phyloP scores from a whole-genome alignment of 2,329 filamentous ascomycete species.

The Scedosporium minutisporum region DNA sequence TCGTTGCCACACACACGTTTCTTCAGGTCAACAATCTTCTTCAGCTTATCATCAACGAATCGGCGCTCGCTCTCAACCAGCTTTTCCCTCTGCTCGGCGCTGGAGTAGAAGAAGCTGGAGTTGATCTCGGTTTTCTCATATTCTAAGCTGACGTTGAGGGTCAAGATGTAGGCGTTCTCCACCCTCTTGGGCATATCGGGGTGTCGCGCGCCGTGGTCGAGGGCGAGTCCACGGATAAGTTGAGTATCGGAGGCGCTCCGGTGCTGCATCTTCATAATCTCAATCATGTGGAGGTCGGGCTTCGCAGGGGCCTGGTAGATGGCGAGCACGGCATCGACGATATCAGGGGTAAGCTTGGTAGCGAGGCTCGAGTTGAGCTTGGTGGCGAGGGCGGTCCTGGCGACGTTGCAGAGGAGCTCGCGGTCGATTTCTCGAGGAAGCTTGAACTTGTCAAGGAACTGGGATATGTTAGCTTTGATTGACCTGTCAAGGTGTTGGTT shows the following conservation, averaged over 20 bases:
- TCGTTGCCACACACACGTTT: slow-evolving; percentile 94
- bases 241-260: slow-evolving; percentile 92
- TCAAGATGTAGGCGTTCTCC: slow-evolving; percentile 91
- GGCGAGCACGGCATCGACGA: slow-evolving; percentile 90
- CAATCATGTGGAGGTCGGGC: slow-evolving; percentile 97
- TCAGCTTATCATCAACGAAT: slow-evolving; percentile 91
- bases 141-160: slow-evolving; percentile 90
- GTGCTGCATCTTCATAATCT: slow-evolving; percentile 99
- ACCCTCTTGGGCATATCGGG: slow-evolving; percentile 97
- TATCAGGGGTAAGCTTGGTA: slow-evolving; percentile 83
- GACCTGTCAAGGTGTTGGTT: background rate
- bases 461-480: slow-evolving; percentile 9
- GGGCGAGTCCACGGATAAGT: slow-evolving; percentile 81
- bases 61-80: slow-evolving; percentile 93
- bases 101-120: slow-evolving; percentile 97
- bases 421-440: slow-evolving; percentile 78
- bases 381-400: slow-evolving; percentile 86
- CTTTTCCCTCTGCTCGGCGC: slow-evolving; percentile 93
- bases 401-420: slow-evolving; percentile 86
- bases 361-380: slow-evolving; percentile 88
- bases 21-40: slow-evolving; percentile 96
- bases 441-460: slow-evolving; percentile 95
- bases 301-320: slow-evolving; percentile 86
- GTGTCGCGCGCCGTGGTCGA: slow-evolving; percentile 93
- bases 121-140: slow-evolving; percentile 99